A percentile compares a stretch with the other conserved stretches of the same genome.
phyloP scores from a whole-genome alignment of 2,329 filamentous ascomycete species.

The Monilinia laxa region DNA sequence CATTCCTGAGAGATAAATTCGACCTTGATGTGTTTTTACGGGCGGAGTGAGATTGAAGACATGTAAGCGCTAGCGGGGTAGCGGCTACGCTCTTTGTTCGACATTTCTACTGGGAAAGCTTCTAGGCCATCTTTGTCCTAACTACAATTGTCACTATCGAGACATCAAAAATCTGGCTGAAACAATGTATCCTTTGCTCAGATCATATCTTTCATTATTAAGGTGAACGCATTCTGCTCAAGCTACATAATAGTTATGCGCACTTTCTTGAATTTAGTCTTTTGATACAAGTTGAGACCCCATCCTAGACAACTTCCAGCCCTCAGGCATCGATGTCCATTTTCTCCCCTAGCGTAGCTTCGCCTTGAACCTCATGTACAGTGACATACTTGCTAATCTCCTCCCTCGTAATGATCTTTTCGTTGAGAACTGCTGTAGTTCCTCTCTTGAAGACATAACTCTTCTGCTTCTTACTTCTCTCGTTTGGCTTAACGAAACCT shows the following conservation, averaged over 20 bases:
- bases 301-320: conserved; percentile 11
- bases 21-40: conserved; percentile 10
- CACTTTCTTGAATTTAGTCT: conserved; percentile 20
- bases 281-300: conserved; percentile 22
- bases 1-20: not conserved
- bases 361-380: conserved; percentile 70
- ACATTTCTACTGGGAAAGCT: not conserved
- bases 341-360: conserved; percentile 61
- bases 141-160: not conserved
- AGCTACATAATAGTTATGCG: conserved; percentile 30
- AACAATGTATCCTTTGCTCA: conserved; percentile 2
- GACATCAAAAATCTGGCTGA: not conserved
- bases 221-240: conserved; percentile 12
- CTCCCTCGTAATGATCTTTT: conserved; percentile 93
- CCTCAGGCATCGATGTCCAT: conserved; percentile 66
- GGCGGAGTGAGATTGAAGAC: not conserved
- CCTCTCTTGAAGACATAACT: conserved; percentile 89
- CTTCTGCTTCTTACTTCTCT: conserved; percentile 84
- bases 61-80: conserved; percentile 10
- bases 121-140: not conserved
- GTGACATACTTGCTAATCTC: conserved; percentile 93
- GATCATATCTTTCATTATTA: conserved; percentile 19
- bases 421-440: conserved; percentile 93
- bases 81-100: conserved; percentile 2
- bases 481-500: conserved; percentile 91